Evolutionary conservation across 106 monocot genomes (phyloP).

Genomic region (Acorus calamus): DNA sequence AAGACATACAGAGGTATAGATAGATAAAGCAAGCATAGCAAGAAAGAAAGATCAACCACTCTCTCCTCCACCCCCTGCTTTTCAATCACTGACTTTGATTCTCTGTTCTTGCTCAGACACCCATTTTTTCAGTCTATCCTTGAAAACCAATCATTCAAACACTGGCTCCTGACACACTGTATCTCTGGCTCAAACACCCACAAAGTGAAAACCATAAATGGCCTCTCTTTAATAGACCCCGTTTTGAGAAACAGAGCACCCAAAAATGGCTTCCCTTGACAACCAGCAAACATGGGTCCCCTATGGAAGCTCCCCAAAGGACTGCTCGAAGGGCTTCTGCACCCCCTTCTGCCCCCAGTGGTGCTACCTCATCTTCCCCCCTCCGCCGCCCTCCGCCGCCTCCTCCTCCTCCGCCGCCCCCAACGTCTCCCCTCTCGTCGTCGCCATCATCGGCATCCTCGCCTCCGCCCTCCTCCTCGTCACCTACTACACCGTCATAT

Average conservation of each 20-base stretch:
- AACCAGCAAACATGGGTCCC: slow-evolving; percentile 36
- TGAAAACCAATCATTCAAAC: too few relatives aligned
- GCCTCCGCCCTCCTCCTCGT: slow-evolving; percentile 59
- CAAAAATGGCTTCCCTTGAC: slow-evolving; percentile 14
- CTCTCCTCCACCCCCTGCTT: too few relatives aligned
- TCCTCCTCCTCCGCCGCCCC: slow-evolving; percentile 12
- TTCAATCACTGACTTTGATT: background rate
- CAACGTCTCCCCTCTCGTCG: slow-evolving; percentile 72
- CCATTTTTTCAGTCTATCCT: too few relatives aligned
- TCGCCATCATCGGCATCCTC: slow-evolving; percentile 84
- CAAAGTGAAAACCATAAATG: background rate
- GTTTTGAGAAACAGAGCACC: too few relatives aligned
- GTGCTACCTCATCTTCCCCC: slow-evolving; percentile 68
- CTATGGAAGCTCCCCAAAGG: slow-evolving; percentile 26
- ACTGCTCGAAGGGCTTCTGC: slow-evolving; percentile 81
- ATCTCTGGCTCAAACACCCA: slow-evolving; percentile 1
- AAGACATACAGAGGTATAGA: too few relatives aligned
- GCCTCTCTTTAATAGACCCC: too few relatives aligned
- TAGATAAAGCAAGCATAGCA: too few relatives aligned
- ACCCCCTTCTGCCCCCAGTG: slow-evolving; percentile 75
- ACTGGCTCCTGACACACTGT: background rate
- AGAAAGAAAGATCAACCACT: too few relatives aligned
- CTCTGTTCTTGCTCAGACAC: background rate
- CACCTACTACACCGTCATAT: slow-evolving; percentile 68
- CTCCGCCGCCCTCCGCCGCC: slow-evolving; percentile 36